Conservation (phyloP, 176 grass and related monocot genomes). For the Zoysia japonica region DNA sequence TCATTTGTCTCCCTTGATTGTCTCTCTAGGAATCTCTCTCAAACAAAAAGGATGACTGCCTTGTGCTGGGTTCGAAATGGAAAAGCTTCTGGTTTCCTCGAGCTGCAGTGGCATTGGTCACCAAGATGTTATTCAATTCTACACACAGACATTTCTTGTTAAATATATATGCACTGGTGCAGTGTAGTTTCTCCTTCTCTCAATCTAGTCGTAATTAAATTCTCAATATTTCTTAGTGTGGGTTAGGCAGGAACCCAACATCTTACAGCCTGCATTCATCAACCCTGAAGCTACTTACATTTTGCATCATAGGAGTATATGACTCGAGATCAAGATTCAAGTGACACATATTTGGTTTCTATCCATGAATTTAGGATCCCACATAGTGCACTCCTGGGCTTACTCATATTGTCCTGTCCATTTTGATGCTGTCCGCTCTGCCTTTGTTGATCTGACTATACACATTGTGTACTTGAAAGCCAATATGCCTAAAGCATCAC, state of each 20-base stretch:
- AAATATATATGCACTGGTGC: constrained; percentile 61
- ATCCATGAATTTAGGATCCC: constrained; percentile 95
- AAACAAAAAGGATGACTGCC: too few species aligned
- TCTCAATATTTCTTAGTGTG: not conserved
- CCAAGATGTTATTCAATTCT: constrained; percentile 34
- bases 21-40: too few species aligned
- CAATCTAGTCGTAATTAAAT: not conserved
- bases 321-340: constrained; percentile 54
- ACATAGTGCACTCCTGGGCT: constrained; percentile 74
- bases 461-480: constrained; percentile 82
- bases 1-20: too few species aligned
- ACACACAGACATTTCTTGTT: constrained; percentile 77
- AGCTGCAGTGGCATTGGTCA: too few species aligned
- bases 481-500: constrained; percentile 47
- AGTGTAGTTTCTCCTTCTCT: constrained; percentile 18
- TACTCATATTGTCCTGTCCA: constrained; percentile 89
- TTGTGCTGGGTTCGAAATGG: too few species aligned
- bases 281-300: constrained; percentile 32
- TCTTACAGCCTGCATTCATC: constrained; percentile 26
- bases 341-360: constrained; percentile 53
- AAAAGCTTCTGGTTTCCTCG: too few species aligned
- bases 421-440: constrained; percentile 84
- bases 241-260: not conserved
- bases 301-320: constrained; percentile 49
- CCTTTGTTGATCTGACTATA: constrained; percentile 81